Base-by-base conservation (phyloP, 352 stramenopile species). In the Pythium chondricola region DNA sequence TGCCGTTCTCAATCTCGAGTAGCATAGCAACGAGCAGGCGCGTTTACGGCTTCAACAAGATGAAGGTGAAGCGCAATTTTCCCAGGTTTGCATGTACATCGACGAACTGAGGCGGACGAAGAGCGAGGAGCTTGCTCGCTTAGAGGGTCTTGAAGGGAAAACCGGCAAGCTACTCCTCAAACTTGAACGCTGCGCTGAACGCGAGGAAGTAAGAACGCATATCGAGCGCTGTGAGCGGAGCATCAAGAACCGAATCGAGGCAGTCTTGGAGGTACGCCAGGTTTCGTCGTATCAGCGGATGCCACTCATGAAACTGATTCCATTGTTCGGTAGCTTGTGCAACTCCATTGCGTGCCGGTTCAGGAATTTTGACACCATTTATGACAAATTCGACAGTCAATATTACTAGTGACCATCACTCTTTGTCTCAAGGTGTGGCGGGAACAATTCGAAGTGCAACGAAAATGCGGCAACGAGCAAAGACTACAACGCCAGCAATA, bases 181-280 rank as follows among this genome's bases (percentile, higher is more conserved):
- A 2, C 40, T 66, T 2, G 70, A 83, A 51, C 52, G 47, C n/a
- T 30, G 45, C 6, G 48, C 53, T 5, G 68, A 83, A 18, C 65
- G 60, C 22, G 38, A 30, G 3, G 65, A 80, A 33, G 54, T 80
- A 9, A 51, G 74, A 31, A 54, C 58, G n/a, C 49, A 71, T 18
- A 33, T 85, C 2, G 61, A 67, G 27, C 63, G 63, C 18, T 40
- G 74, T 8, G 68, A 81, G 49, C 63, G 46, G 37, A 74, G 62
- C 30, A 48, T 85, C 9, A 82, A 81, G 47, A 45, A 52, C 16
- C 73, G 70, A 3, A 59, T 85, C 17, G 73, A 80, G 26, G 63
- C 68, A 8, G 58, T 85, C 16, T 63, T 81, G 0, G 70, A 85
- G 70, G 73, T 85, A 29, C 17, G 42, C 29, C 13, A 33, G 7